Conservation (phyloP, 306 rosid species). For the Cucumis cinereus region DNA sequence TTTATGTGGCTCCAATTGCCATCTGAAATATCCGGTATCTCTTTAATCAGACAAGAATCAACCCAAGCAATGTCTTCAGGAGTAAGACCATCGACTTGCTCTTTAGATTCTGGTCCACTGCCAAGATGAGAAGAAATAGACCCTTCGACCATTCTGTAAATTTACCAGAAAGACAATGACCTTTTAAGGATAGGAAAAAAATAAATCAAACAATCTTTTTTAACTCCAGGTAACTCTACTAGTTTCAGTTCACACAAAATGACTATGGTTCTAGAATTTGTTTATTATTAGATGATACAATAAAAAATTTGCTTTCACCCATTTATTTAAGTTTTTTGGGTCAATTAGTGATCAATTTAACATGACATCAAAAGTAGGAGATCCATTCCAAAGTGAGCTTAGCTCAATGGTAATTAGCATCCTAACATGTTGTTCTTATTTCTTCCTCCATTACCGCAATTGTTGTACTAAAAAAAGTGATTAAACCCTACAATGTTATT, state of each 20-base stretch:
- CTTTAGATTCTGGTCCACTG: neutral
- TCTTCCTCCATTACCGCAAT: no score
- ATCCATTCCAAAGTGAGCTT: no score
- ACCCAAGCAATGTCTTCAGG: conserved; percentile 14
- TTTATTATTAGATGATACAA: no score
- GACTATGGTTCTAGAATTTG: neutral
- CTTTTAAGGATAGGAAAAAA: neutral
- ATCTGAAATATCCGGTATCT: neutral
- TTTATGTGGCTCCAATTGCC: conserved; percentile 5
- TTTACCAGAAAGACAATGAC: neutral
- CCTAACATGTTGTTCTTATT: no score
- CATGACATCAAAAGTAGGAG: no score
- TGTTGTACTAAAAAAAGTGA: no score
- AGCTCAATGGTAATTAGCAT: no score
- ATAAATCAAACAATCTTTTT: neutral
- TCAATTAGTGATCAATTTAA: no score
- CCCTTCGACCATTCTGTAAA: conserved; percentile 55
- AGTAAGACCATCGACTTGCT: conserved; percentile 3
- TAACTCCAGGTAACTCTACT: neutral
- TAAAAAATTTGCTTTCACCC: no score
- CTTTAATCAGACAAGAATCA: conserved; percentile 12
- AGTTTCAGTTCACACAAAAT: neutral
- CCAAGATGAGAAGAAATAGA: no score
- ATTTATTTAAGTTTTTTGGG: no score
- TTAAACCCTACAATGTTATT: no score